phyloP scores from a whole-genome alignment of 495 filamentous ascomycete genomes.

The Penicillium turbatum region DNA sequence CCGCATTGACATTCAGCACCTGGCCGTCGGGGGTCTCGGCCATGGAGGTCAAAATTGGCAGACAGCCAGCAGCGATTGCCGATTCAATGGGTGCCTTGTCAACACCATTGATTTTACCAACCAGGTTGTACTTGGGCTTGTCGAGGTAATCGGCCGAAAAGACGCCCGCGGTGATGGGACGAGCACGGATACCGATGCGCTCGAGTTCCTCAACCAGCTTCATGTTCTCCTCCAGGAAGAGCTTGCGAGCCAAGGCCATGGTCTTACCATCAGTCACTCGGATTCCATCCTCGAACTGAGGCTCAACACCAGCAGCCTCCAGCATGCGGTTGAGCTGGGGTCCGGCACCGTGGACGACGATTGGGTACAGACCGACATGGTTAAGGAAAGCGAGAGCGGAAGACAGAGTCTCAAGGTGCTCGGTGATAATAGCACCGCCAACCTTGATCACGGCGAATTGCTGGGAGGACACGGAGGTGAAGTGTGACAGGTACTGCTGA shows the following conservation, averaged over 20 bases:
- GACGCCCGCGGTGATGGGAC: constrained; percentile 89
- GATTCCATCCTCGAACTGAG: constrained; percentile 95
- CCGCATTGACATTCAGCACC: constrained; percentile 95
- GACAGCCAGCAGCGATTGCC: constrained; percentile 84
- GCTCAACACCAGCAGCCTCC: constrained; percentile 87
- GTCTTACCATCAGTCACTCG: constrained; percentile 96
- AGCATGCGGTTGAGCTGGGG: constrained; percentile 95
- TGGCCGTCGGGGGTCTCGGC: constrained; percentile 91
- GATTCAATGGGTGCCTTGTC: constrained; percentile 89
- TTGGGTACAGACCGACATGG: constrained; percentile 91
- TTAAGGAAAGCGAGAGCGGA: constrained; percentile 87
- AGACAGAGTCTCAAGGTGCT: constrained; percentile 86
- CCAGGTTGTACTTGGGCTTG: constrained; percentile 89
- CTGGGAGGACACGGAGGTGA: constrained; percentile 94
- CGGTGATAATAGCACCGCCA: constrained; percentile 93
- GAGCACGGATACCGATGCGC: constrained; percentile 83
- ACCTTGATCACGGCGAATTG: constrained; percentile 99
- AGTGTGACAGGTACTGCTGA: constrained; percentile 96
- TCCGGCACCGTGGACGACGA: constrained; percentile 94
- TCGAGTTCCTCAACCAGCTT: constrained; percentile 91
- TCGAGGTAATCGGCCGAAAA: constrained; percentile 94
- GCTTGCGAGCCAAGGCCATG: constrained; percentile 77
- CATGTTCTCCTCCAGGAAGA: constrained; percentile 94
- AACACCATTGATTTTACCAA: constrained; percentile 92
- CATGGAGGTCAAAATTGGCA: constrained; percentile 96